Conservation (phyloP, 1,139 yeast species). For the Komagataea norvegica region DNA sequence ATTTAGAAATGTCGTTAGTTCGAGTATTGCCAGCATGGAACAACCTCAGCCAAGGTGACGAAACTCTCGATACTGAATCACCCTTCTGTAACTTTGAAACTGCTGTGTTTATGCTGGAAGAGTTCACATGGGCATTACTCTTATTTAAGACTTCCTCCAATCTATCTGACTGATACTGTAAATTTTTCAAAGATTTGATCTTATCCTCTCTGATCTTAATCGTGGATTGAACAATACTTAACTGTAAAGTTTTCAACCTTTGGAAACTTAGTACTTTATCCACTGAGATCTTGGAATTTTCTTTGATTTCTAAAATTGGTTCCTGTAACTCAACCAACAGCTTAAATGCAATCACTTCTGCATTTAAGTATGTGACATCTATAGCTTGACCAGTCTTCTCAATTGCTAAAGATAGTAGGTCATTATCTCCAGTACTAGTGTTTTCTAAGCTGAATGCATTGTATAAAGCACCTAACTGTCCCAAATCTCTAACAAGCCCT, state of each 20-base stretch:
- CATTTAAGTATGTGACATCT: constrained; percentile 64
- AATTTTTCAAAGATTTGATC: constrained; percentile 23
- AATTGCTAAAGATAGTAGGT: constrained; percentile 43
- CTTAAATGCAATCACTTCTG: constrained; percentile 63
- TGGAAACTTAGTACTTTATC: constrained; percentile 61
- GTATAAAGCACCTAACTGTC: constrained; percentile 38
- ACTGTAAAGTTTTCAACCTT: constrained; percentile 63
- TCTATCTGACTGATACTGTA: constrained; percentile 30
- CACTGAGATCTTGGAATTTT: constrained; percentile 64
- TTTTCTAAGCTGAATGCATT: constrained; percentile 72
- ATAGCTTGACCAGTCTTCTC: constrained; percentile 79
- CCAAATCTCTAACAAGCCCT: constrained; percentile 38
- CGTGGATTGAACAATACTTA: constrained; percentile 39
- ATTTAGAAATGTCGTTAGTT: constrained; percentile 29
- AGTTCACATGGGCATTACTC: constrained; percentile 24
- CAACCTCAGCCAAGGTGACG: constrained; percentile 22
- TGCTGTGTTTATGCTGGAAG: constrained; percentile 2
- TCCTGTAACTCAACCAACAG: constrained; percentile 75
- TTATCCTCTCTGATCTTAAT: constrained; percentile 28
- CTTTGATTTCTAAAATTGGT: constrained; percentile 79
- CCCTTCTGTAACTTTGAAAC: constrained; percentile 14
- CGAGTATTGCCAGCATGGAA: constrained; percentile 20
- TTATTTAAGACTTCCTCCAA: constrained; percentile 26
- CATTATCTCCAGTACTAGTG: constrained; percentile 23
- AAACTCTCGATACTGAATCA: constrained; percentile 14